phyloP scores from a whole-genome alignment of 495 filamentous ascomycete species.

The Tuber microsphaerosporum region DNA sequence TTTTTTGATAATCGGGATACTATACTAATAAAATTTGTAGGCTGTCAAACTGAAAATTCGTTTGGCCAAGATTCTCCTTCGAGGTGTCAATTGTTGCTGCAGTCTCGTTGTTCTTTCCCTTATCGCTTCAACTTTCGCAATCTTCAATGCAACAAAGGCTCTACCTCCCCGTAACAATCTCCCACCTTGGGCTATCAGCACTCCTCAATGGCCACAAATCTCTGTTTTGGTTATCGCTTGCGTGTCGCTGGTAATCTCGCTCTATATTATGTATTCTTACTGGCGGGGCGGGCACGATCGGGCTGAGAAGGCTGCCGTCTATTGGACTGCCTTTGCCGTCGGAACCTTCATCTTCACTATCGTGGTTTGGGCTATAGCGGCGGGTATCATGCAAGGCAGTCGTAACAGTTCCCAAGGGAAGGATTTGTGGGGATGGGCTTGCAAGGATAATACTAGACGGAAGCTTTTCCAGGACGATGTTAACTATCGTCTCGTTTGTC shows the following conservation, averaged over 20 bases:
- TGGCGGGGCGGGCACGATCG: slow-evolving; percentile 79
- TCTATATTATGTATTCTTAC: slow-evolving; percentile 78
- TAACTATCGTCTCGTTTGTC: slow-evolving; percentile 87
- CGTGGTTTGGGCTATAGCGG: slow-evolving; percentile 84
- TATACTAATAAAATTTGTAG: slow-evolving; percentile 51
- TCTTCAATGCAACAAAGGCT: slow-evolving; percentile 75
- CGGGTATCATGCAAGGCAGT: slow-evolving; percentile 71
- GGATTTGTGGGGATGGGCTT: slow-evolving; percentile 96
- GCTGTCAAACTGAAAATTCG: slow-evolving; percentile 88
- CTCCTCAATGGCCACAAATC: slow-evolving; percentile 84
- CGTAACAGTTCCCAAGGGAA: slow-evolving; percentile 64
- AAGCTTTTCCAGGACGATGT: slow-evolving; percentile 68
- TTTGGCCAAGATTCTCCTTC: slow-evolving; percentile 86
- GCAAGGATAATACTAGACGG: slow-evolving; percentile 73
- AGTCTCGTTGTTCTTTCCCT: slow-evolving; percentile 88
- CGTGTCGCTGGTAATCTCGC: slow-evolving; percentile 69
- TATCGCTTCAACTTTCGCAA: slow-evolving; percentile 70
- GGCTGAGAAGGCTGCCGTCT: slow-evolving; percentile 85
- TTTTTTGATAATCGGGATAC: slow-evolving; percentile 20
- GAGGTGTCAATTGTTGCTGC: slow-evolving; percentile 92
- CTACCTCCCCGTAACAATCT: slow-evolving; percentile 69
- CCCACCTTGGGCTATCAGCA: slow-evolving; percentile 72
- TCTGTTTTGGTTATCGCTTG: slow-evolving; percentile 67
- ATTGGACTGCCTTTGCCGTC: slow-evolving; percentile 87
- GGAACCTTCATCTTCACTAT: slow-evolving; percentile 90